Conservation (phyloP, 495 filamentous ascomycete species). For the Aspergillus wentii region DNA sequence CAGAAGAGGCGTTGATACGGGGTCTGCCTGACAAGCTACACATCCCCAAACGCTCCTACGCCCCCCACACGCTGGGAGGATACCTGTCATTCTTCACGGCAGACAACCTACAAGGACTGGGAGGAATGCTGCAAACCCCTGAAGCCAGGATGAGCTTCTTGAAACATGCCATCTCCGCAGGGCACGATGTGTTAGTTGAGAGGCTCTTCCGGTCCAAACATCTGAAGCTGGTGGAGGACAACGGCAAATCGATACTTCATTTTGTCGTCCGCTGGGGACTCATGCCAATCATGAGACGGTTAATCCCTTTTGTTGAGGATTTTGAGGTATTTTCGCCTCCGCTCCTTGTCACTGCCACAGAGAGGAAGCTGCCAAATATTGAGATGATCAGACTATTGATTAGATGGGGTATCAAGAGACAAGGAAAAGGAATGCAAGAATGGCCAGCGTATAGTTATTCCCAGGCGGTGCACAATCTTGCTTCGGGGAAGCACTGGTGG, state of each 20-base stretch:
- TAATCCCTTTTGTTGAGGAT: neutral
- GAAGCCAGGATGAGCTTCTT: neutral
- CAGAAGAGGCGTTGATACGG: neutral
- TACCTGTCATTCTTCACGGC: too few relatives aligned
- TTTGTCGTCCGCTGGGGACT: neutral
- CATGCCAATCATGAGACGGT: neutral
- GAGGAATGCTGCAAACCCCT: too few relatives aligned
- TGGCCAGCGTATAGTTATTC: conserved; percentile 2
- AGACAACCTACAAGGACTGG: too few relatives aligned
- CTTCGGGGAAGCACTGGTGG: too few relatives aligned
- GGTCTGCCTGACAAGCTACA: neutral
- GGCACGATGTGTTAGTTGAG: neutral
- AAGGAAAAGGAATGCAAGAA: conserved; percentile 8
- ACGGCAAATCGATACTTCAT: neutral
- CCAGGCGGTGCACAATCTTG: too few relatives aligned
- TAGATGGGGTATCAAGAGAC: neutral
- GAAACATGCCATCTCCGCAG: neutral
- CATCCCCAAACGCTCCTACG: too few relatives aligned
- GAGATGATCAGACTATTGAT: neutral
- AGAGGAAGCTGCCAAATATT: neutral
- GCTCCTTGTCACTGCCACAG: neutral
- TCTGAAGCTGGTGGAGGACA: neutral
- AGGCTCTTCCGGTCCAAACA: neutral
- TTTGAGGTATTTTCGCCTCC: neutral
- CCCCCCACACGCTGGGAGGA: too few relatives aligned